Evolutionary conservation across 2,329 filamentous ascomycete genomes (phyloP), one percentile per base, ranked within the genome.

Genomic region (Pseudofabraea citricarpa): DNA sequence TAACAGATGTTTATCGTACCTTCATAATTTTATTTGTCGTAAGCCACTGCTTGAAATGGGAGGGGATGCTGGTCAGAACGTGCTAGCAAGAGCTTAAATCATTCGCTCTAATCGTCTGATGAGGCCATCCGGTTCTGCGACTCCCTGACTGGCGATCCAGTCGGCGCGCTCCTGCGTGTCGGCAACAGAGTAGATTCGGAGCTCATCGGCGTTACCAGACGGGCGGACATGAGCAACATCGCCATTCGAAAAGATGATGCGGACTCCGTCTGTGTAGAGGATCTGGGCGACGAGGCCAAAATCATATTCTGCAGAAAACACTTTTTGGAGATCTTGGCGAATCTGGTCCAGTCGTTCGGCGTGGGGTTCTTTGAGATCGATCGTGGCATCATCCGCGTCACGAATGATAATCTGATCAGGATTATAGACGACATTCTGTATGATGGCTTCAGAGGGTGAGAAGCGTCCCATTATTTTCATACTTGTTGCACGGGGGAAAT

Each of bases 171-270:
- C 53, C 48, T 61, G 58, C 3, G 43, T 52, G 40, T 63, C 52
- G 9, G 57, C 57, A 13, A 62, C 59, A 23, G 58, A 48, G 36
- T 63, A 63, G 26, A 63, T 62, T 9, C 60, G 59, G 2, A 63
- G 53, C 31, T 63, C 59, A 47, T 63, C 59, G 9, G 60, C 59
- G 21, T 62, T 63, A 5, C 60, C 60, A 8, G 60, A 63, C 4
- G 60, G 60, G 3, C 60, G 57, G 23, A 62, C 49, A 36, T 63
- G 59, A 43, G 59, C 59, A 6, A 63, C 60, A 48, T 62, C 59
- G 19, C 58, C 58, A 32, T 58, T 61, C 9, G 47, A 41, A 40
- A 63, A 62, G 13, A 55, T 53, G 23, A 61, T 53, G n/a, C 59
- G 57, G 1, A 62, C 54, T 12, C 60, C 59, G 21, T 63, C 59